These are phyloP conservation scores for Echinosophora koreensis DNA, from an alignment of 306 rosid genomes.

Conservation along the genomic window DNA sequence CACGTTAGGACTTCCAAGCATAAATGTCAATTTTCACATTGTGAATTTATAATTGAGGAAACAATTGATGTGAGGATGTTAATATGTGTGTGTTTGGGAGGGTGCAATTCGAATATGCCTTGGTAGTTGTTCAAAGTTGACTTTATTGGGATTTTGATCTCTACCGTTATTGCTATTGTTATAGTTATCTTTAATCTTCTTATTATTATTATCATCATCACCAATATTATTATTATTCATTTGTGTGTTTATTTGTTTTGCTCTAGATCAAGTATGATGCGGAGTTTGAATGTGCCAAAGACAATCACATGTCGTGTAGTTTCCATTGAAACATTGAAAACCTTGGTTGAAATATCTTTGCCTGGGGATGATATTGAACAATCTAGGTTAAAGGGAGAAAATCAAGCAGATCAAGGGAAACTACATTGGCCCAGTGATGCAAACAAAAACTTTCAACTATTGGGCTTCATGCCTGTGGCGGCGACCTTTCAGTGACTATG, in stretches of 20 bases:
- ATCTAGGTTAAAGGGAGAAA: conserved; percentile 40
- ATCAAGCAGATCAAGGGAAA: conserved; percentile 44
- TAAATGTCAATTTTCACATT: conserved; percentile 16
- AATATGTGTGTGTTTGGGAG: background rate
- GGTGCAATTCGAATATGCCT: conserved; percentile 17
- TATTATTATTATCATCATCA: background rate
- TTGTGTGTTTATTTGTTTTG: conserved; percentile 44
- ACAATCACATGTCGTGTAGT: conserved; percentile 78
- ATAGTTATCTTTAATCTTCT: background rate
- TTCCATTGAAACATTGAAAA: conserved; percentile 75
- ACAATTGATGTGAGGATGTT: conserved; percentile 4
- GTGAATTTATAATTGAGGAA: conserved; percentile 33
- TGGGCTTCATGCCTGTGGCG: conserved; percentile 99
- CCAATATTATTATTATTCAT: conserved; percentile 31
- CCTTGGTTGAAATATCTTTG: conserved; percentile 62
- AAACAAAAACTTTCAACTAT: conserved; percentile 57
- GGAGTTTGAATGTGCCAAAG: conserved; percentile 71
- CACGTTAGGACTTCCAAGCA: conserved; percentile 21
- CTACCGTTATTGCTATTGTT: background rate
- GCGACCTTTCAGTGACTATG: conserved; percentile 93
- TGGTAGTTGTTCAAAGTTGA: conserved; percentile 40
- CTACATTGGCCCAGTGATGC: conserved; percentile 42
- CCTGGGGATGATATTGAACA: conserved; percentile 51
- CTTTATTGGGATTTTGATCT: too few relatives aligned
- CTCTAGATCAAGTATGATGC: conserved; percentile 69